Evolutionary conservation across 495 filamentous ascomycete species (phyloP), one percentile per base, ranked within the genome.

Genomic region (Halenospora varia): DNA sequence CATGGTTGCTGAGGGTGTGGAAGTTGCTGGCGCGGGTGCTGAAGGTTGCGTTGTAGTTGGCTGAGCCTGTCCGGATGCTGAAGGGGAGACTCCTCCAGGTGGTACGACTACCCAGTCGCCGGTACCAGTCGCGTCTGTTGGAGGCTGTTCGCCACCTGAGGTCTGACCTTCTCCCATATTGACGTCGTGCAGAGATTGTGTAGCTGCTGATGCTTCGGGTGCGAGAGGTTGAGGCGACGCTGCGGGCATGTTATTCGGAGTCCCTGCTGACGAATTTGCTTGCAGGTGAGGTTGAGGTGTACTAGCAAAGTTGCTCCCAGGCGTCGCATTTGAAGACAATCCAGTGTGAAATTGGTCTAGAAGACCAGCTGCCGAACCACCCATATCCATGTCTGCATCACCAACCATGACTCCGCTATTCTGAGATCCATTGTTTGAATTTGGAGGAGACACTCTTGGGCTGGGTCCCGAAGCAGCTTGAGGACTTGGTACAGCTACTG

Each of bases 331-430:
- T 13, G 76, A 72, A 18, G 82, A 80, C 50, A 77, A 74, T 51
- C 78, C 81, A 19, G 72, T 72, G 62, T 81, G 76, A 68, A 86
- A 86, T 62, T 88, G 83, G 66, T 88, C 81, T 8, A 88, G 72
- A 18, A 88, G 70, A 51, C 82, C 77, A 40, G 81, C 83, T 1
- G 77, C 80, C 1, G 80, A 82, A 25, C 82, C 77, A 25, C 82
- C 85, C 82, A 88, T 84, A 54, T 86, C 78, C 59, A 88, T 78
- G 64, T 88, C 86, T 10, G 75, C 73, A 62, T 84, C 81, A 2
- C 73, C 74, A 42, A 76, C 66, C 68, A 80, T 72, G 29, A 77
- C 70, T n/a, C 76, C 81, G 62, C 77, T 79, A 11, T 74, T 62
- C 9, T 76, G 74, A 2, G 78, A 79, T 20, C 70, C 68, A 61